Evolutionary conservation across 2,329 filamentous ascomycete genomes (phyloP), one percentile per base, ranked within the genome.

Genomic region (Coniella lustricola): DNA sequence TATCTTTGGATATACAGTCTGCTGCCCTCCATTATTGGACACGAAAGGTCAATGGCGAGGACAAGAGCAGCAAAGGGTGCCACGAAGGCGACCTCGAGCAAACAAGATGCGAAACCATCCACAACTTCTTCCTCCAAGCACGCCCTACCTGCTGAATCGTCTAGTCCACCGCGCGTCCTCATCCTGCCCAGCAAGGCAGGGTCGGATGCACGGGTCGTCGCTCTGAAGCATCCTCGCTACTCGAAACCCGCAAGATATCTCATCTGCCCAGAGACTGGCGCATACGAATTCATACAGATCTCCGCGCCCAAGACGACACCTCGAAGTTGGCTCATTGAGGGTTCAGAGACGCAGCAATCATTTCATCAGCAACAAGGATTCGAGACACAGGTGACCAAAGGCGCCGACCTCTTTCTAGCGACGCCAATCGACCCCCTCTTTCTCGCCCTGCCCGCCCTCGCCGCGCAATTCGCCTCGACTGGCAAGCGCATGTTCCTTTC

Each of bases 381-480:
- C n/a, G 49, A 58, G n/a, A 51, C 64, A 0, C 64, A 68, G 33
- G 56, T 88, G 20, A 76, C 82, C 31, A 82, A 82, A 58, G 75
- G 74, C 37, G 81, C 88, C 31, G 82, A 90, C 51, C 69, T 97
- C n/a, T 85, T 86, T 59, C 68, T 97, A 51, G 88, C 91, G 8
- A 95, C 93, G 1, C 79, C 82, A 2, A 73, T 95, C 47, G 93
- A 98, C 64, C 77, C 87, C 4, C 62, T 96, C 3, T 97, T 97
- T 68, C 72, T 97, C 44, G 62, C 95, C 3, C 71, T 97, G 1
- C 86, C 91, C 0, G 77, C 82, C 3, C 74, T 97, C 2, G 68
- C 71, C 1, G 65, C 78, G 34, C 58, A 67, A 31, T 63, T 65
- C 44, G 46, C 60, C 3, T 56, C 65, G 1, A 56, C 68, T 12